Percentiles rank a stretch among this genome's conserved stretches.
Evolutionary conservation across 768 basidiomycete genomes (phyloP).

Genomic region (Tulasnella calospora): DNA sequence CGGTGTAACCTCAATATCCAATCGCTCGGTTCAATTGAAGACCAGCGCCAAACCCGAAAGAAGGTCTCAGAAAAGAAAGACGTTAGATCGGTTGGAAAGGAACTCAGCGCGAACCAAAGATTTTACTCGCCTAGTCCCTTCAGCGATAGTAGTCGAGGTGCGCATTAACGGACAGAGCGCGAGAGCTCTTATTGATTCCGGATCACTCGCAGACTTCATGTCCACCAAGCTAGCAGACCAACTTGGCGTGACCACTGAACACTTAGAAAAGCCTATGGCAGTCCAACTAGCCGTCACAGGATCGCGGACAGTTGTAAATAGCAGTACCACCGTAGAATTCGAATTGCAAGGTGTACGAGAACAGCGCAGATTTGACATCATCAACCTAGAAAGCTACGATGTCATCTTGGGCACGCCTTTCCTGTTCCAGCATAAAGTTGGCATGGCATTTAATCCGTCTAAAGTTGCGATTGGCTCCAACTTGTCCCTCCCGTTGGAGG

Average conservation of each 20-base stretch:
- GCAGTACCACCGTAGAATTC: constrained; percentile 31
- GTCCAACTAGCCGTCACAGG: constrained; percentile 44
- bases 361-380: constrained; percentile 37
- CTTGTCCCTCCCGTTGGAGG: neutral
- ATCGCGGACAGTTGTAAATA: constrained; percentile 41
- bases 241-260: neutral
- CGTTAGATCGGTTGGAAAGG: constrained; percentile 8
- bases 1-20: too few relatives aligned
- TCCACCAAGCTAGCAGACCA: constrained; percentile 27
- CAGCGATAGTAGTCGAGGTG: constrained; percentile 14
- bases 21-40: neutral
- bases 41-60: neutral
- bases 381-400: constrained; percentile 43
- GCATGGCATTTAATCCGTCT: constrained; percentile 22
- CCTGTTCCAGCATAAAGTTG: constrained; percentile 20
- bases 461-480: neutral
- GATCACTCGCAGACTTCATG: constrained; percentile 26
- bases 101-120: constrained; percentile 18
- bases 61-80: neutral
- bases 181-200: constrained; percentile 24
- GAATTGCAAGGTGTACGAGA: constrained; percentile 39
- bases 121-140: constrained; percentile 15
- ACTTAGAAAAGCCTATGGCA: constrained; percentile 34
- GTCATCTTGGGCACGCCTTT: constrained; percentile 36
- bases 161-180: constrained; percentile 6